These are phyloP conservation scores for Diophrys appendiculata DNA, from an alignment of 73 alveolate species.

Conservation along the genomic window DNA sequence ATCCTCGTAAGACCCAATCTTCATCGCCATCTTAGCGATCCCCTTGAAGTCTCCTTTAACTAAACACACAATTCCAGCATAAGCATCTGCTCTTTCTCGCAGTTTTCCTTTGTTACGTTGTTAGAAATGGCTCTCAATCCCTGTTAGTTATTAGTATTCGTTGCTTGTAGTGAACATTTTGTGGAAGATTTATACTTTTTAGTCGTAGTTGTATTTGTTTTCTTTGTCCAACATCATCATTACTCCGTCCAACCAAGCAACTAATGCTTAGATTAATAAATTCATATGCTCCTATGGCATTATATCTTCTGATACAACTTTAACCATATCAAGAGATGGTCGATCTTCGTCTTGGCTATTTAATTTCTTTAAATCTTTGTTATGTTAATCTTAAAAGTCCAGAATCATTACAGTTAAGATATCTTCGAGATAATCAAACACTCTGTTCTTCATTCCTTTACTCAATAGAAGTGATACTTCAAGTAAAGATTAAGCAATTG, in stretches of 20 bases:
- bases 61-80: too few species aligned
- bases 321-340: too few species aligned
- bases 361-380: neutral
- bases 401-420: neutral
- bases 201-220: neutral
- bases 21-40: too few species aligned
- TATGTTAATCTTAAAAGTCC: neutral
- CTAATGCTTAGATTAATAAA: neutral
- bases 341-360: neutral
- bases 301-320: too few species aligned
- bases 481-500: neutral
- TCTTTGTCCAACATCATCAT: neutral
- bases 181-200: too few species aligned
- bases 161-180: too few species aligned
- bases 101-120: too few species aligned
- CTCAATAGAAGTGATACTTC: neutral
- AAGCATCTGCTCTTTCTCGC: too few species aligned
- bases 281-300: too few species aligned
- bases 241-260: neutral
- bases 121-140: too few species aligned
- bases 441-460: neutral
- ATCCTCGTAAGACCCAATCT: neutral
- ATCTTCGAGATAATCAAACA: neutral
- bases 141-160: too few species aligned
- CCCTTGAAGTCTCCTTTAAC: too few species aligned